These are phyloP conservation scores for Aspergillus sp. DNA, from an alignment of 2,329 filamentous ascomycete species.

Conservation along the genomic window DNA sequence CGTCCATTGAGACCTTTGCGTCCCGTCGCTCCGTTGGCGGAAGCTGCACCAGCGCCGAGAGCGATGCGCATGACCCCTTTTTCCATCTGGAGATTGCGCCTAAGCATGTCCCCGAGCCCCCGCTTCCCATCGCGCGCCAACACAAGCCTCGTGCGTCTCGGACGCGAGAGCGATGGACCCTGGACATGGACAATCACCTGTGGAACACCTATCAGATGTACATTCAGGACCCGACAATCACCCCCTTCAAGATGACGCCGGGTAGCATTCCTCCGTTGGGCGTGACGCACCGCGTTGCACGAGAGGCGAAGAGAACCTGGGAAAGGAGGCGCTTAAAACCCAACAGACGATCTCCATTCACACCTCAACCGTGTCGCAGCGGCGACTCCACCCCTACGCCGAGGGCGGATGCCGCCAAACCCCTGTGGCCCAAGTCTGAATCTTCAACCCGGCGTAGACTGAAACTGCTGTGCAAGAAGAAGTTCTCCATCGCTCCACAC, in stretches of 20 bases:
- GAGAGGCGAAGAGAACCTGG: constrained; percentile 62
- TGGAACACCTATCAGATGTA: constrained; percentile 66
- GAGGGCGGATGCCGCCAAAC: constrained; percentile 26
- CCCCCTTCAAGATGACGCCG: constrained; percentile 65
- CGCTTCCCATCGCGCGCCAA: constrained; percentile 28
- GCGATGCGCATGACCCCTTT: constrained; percentile 58
- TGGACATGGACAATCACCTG: constrained; percentile 64
- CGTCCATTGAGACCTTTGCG: constrained; percentile 56
- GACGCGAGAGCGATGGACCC: constrained; percentile 49
- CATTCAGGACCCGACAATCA: constrained; percentile 63
- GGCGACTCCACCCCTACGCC: constrained; percentile 49
- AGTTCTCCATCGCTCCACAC: constrained; percentile 61
- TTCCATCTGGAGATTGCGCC: constrained; percentile 40
- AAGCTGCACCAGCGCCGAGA: constrained; percentile 61
- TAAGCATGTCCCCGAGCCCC: constrained; percentile 38
- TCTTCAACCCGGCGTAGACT: constrained; percentile 57
- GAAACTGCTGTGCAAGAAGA: constrained; percentile 59
- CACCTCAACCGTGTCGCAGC: constrained; percentile 40
- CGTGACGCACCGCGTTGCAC: constrained; percentile 61
- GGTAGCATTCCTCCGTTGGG: constrained; percentile 62
- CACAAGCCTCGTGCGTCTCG: constrained; percentile 22
- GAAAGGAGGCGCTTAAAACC: constrained; percentile 42
- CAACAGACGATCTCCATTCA: constrained; percentile 14
- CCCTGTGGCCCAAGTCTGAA: constrained; percentile 56
- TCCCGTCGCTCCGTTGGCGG: constrained; percentile 58